Base-by-base conservation (phyloP, 306 rosid genomes). In the Elaeagnus macrophylla region DNA sequence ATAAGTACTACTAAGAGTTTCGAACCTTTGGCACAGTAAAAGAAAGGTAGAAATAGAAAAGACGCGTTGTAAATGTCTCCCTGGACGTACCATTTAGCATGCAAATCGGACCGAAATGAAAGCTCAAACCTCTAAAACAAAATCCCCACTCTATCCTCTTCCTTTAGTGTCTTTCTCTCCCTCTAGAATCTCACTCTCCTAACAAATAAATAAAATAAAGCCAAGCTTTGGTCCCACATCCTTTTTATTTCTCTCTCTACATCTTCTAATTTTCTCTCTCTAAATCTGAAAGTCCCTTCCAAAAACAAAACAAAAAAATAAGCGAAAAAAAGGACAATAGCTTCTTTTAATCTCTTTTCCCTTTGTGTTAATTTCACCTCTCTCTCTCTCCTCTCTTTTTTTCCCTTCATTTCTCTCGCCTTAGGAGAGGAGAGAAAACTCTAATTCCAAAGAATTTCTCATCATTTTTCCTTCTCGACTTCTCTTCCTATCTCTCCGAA, bases 61-160 rank as follows among this genome's bases (percentile, higher is more conserved):
- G 36, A 13, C 20, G 40, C 6, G 35, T 13, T 61, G 66, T 35
- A 68, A 82, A 62, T 76, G 82, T 64, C 71, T 68, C 42, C 39
- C 61, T 44, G 58, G 76, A 80, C 59, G 88, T 80, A 76, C 74
- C 86, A 75, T 58, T 36, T 0, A 75, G 80, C 95, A 79, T 90
- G 88, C 74, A 86, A 81, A 12, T 40, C 94, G 88, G 83, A 55
- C 71, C 86, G 88, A 83, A 83, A 83, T 64, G 75, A 52, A 60
- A 69, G 90, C 76, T 83, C 77, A 32, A 15, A 55, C 88, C 83
- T 83, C 72, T 75, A 64, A 60, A 5, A 64, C 71, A 62, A 49
- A 78, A 20, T 51, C 62, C 75, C 57, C 47, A 48, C 12, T 37
- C 16, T 37, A 17, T 5, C 12, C 48, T 57, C 45, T 44, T 16